These are phyloP conservation scores for Pseudocercospora musae DNA, from an alignment of 2,329 filamentous ascomycete genomes.

Conservation along the genomic window DNA sequence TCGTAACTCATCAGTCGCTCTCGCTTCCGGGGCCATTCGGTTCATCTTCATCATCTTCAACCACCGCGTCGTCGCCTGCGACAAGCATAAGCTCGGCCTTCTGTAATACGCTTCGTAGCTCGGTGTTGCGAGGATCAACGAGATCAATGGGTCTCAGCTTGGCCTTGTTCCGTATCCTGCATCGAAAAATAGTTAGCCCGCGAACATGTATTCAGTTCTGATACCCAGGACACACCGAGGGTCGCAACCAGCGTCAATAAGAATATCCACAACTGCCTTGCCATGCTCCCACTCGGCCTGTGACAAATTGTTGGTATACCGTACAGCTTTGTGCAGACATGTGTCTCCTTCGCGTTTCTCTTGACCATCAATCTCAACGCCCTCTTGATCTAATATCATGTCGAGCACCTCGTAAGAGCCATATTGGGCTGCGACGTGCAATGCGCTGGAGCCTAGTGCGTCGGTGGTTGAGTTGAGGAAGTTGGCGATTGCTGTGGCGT, in stretches of 20 bases:
- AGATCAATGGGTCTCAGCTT: constrained; percentile 69
- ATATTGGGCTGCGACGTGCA: constrained; percentile 81
- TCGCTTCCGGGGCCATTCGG: constrained; percentile 44
- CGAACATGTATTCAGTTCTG: background rate
- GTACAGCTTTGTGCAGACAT: constrained; percentile 73
- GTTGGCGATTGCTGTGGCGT: constrained; percentile 61
- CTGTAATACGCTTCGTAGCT: constrained; percentile 61
- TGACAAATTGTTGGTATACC: constrained; percentile 69
- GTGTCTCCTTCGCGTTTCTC: constrained; percentile 71
- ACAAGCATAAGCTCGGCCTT: constrained; percentile 65
- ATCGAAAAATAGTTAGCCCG: constrained; percentile 3
- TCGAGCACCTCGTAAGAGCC: constrained; percentile 88
- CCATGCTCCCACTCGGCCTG: constrained; percentile 63
- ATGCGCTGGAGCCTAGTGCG: constrained; percentile 79
- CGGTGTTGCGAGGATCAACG: constrained; percentile 66
- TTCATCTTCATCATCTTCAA: constrained; percentile 46
- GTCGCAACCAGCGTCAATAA: constrained; percentile 75
- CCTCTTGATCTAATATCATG: constrained; percentile 75
- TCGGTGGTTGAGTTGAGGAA: constrained; percentile 85
- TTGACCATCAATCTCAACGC: constrained; percentile 78
- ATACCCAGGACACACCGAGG: constrained; percentile 41
- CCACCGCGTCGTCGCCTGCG: constrained; percentile 48
- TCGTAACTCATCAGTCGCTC: constrained; percentile 39
- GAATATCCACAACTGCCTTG: constrained; percentile 67
- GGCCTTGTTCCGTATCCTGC: constrained; percentile 64